Percentiles rank a stretch among this genome's conserved stretches.
Evolutionary conservation across 2,329 filamentous ascomycete species (phyloP).

Genomic region (Endoconidiophora laricicola): DNA sequence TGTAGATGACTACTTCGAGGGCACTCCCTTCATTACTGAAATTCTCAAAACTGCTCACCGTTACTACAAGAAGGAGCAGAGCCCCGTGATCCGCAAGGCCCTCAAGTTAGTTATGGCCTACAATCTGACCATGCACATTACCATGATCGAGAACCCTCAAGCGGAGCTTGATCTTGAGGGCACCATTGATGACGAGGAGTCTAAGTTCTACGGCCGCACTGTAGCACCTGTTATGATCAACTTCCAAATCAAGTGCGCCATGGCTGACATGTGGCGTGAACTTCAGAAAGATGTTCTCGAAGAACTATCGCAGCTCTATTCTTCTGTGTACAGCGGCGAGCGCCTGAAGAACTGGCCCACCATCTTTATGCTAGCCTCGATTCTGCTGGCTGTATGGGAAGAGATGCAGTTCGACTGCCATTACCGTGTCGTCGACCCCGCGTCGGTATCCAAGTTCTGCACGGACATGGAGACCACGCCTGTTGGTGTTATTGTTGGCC

Average conservation of each 20-base stretch:
- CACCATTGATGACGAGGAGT: slow-evolving; percentile 70
- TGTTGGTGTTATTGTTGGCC: slow-evolving; percentile 86
- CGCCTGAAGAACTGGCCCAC: slow-evolving; percentile 98
- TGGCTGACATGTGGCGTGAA: slow-evolving; percentile 97
- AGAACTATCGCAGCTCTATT: slow-evolving; percentile 82
- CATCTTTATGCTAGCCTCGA: slow-evolving; percentile 92
- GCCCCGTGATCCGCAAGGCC: slow-evolving; percentile 83
- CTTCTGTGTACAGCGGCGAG: slow-evolving; percentile 93
- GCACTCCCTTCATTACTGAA: slow-evolving; percentile 85
- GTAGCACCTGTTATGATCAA: slow-evolving; percentile 98
- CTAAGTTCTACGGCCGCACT: slow-evolving; percentile 77
- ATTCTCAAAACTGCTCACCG: slow-evolving; percentile 92
- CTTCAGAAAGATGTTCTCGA: slow-evolving; percentile 91
- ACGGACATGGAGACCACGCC: slow-evolving; percentile 91
- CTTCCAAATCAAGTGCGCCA: slow-evolving; percentile 95
- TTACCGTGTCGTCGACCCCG: slow-evolving; percentile 75
- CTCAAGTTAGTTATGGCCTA: slow-evolving; percentile 90
- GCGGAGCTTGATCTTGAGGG: slow-evolving; percentile 64
- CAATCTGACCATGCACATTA: slow-evolving; percentile 87
- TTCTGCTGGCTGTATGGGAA: slow-evolving; percentile 89
- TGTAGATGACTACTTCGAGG: slow-evolving; percentile 90
- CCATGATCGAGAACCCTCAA: slow-evolving; percentile 78
- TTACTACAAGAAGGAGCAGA: slow-evolving; percentile 77
- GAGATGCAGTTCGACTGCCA: slow-evolving; percentile 98
- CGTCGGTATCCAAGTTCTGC: slow-evolving; percentile 85